Evolutionary conservation across 495 filamentous ascomycete species (phyloP), one percentile per base, ranked within the genome.

Genomic region (Aspergillus funiculosus): DNA sequence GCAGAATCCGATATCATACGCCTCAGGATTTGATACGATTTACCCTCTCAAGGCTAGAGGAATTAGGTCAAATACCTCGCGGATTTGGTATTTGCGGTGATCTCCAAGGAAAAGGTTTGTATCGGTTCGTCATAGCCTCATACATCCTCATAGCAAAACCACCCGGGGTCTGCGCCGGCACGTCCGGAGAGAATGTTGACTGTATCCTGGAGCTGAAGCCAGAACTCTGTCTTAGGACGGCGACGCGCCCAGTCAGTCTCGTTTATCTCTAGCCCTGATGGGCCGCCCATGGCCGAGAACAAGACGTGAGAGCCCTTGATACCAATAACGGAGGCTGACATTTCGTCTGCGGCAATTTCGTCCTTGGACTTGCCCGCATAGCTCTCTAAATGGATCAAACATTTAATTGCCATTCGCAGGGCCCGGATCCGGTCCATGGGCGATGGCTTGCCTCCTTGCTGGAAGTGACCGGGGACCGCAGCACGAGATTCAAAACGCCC

Each of bases 361-460:
- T 86, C 76, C 22, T 75, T 73, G n/a, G 76, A 68, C 49, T 78
- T 78, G 7, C 77, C 79, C 1, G 79, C 81, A 51, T 80, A 94
- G 20, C 69, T 66, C 66, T 99, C 94, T 5, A 99, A 66, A 54
- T 94, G 86, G 66, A 94, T 80, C 52, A 97, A 81, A 59, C 86
- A 91, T 60, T 85, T 86, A 58, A 97, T 90, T 11, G 90, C 87
- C 56, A 99, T 80, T 36, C 94, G 79, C 7, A 95, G 81, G 2
- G 94, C 92, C 44, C 94, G 83, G 36, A 90, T 88, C 44, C 94
- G 83, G 64, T 99, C 94, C 91, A 97, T 96, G 4, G 90, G 81
- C 1, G 87, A 90, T 0, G 94, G 94, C 17, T 85, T 88, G 28
- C 89, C 89, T 56, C 92, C 92, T 66, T 98, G 90, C 63, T 96